A percentile compares a stretch with the other conserved stretches of the same genome.
phyloP scores from a whole-genome alignment of 164 flowering plant species.

The Euptelea pleiosperma region DNA sequence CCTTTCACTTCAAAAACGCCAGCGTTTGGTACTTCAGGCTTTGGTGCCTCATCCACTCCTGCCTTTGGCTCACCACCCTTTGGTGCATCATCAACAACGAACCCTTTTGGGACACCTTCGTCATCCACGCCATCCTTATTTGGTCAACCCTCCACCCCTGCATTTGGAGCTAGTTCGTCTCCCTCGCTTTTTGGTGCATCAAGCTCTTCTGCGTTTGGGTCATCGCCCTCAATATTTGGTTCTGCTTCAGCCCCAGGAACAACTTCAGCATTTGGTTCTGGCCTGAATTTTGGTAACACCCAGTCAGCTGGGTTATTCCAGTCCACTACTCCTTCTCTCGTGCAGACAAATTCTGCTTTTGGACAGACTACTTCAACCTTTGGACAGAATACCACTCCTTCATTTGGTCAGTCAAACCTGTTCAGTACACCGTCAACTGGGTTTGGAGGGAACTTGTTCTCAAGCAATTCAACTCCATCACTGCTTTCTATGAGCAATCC shows the following conservation, averaged over 20 bases:
- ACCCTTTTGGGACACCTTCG: constrained; percentile 55
- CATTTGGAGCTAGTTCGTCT: constrained; percentile 53
- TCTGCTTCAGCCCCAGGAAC: constrained; percentile 52
- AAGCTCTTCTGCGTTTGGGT: constrained; percentile 45
- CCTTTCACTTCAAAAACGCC: constrained; percentile 60
- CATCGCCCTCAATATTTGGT: constrained; percentile 56
- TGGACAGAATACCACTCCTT: constrained; percentile 49
- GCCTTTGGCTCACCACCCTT: constrained; percentile 60
- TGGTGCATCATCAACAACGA: constrained; percentile 43
- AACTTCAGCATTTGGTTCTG: constrained; percentile 49
- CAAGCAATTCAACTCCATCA: constrained; percentile 48
- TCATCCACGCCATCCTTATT: constrained; percentile 53
- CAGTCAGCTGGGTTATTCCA: constrained; percentile 71
- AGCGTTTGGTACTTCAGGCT: constrained; percentile 38
- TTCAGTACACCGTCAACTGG: constrained; percentile 59
- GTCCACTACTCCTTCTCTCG: constrained; percentile 57
- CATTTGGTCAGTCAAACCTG: constrained; percentile 52
- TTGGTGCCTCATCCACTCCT: constrained; percentile 50
- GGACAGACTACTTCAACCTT: constrained; percentile 50
- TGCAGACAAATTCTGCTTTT: constrained; percentile 57
- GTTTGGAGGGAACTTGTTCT: constrained; percentile 52
- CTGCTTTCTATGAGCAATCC: constrained; percentile 34
- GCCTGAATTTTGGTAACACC: constrained; percentile 55
- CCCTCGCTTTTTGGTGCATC: constrained; percentile 54
- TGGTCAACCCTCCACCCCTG: constrained; percentile 40